Percentiles rank a stretch among this genome's conserved stretches.
Evolutionary conservation across 164 flowering plant genomes (phyloP).

Genomic region (Protea cynaroides): DNA sequence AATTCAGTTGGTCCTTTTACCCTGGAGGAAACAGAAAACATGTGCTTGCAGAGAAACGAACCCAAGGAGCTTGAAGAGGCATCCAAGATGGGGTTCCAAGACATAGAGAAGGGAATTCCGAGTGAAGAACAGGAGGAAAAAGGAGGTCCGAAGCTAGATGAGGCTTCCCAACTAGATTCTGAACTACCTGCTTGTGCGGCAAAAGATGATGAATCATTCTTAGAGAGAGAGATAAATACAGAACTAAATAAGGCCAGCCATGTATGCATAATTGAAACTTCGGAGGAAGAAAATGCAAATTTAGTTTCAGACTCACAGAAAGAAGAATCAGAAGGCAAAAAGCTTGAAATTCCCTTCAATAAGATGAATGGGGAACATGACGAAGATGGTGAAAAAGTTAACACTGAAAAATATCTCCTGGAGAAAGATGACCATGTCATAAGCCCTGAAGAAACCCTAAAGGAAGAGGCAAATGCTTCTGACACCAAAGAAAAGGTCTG

Average conservation of each 20-base stretch:
- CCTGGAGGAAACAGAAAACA: neutral
- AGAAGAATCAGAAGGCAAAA: slow-evolving; percentile 1
- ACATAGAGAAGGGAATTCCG: neutral
- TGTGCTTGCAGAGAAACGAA: slow-evolving; percentile 5
- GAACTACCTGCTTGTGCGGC: slow-evolving; percentile 2
- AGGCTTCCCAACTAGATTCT: slow-evolving; percentile 4
- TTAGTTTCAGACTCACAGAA: slow-evolving; percentile 2
- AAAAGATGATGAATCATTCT: neutral
- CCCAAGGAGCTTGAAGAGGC: slow-evolving; percentile 2
- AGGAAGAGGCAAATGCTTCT: neutral
- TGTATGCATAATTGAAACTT: neutral
- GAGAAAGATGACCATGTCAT: neutral
- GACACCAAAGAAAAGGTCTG: slow-evolving; percentile 9
- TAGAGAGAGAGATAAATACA: slow-evolving; percentile 8
- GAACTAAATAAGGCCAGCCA: neutral
- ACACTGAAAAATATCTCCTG: neutral
- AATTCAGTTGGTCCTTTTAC: neutral
- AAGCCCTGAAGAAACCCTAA: neutral
- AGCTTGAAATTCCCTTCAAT: neutral
- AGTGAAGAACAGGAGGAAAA: neutral
- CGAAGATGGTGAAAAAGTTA: neutral
- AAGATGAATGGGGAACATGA: neutral
- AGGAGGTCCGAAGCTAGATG: slow-evolving; percentile 4
- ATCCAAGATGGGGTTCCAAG: slow-evolving; percentile 4
- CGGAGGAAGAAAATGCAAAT: neutral